Conservation (phyloP, 495 filamentous ascomycete genomes). For the Xylaria grammica region DNA sequence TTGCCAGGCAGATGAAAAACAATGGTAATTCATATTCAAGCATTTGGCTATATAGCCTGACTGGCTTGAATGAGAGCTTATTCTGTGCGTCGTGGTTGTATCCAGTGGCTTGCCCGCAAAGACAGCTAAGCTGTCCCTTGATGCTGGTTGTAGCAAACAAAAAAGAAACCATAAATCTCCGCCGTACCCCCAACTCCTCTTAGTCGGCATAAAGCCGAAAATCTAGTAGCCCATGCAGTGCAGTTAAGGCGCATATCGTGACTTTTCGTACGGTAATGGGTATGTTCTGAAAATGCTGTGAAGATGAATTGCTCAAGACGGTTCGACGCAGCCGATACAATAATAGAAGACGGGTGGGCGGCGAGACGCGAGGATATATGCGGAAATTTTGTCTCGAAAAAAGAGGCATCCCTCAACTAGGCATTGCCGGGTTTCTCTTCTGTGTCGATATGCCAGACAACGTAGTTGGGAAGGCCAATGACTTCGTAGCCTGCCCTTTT, state of each 20-base stretch:
- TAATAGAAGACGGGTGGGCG: constrained; percentile 21
- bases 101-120: constrained; percentile 20
- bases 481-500: constrained; percentile 96
- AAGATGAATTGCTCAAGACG: constrained; percentile 33
- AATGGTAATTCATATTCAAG: constrained; percentile 4
- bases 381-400: constrained; percentile 12
- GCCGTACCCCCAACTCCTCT: constrained; percentile 36
- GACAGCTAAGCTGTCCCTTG: not conserved
- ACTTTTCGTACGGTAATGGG: constrained; percentile 44
- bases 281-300: constrained; percentile 37
- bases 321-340: constrained; percentile 31
- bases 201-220: constrained; percentile 30
- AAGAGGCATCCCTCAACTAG: constrained; percentile 31
- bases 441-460: constrained; percentile 99
- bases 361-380: constrained; percentile 23
- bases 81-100: constrained; percentile 13
- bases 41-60: not conserved
- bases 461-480: constrained; percentile 91
- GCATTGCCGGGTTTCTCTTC: constrained; percentile 91
- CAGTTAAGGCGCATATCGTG: constrained; percentile 36
- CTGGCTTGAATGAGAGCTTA: not conserved
- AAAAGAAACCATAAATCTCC: constrained; percentile 26
- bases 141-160: constrained; percentile 12
- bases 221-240: constrained; percentile 34
- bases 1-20: constrained; percentile 9